A percentile compares a stretch with the other conserved stretches of the same genome.
phyloP scores from a whole-genome alignment of 352 stramenopile species.

The Phytophthora pistaciae region DNA sequence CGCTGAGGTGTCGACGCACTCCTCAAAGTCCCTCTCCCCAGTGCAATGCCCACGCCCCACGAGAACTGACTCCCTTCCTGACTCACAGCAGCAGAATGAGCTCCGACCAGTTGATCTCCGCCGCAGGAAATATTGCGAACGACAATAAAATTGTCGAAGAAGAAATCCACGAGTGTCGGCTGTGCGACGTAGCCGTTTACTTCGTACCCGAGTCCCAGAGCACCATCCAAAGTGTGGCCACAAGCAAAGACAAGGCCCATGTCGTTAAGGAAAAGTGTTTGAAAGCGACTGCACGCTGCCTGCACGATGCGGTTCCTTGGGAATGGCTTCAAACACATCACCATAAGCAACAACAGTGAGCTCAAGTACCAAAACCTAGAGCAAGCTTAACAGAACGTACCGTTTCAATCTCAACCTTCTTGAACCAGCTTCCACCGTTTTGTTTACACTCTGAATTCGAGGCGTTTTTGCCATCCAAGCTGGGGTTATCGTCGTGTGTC shows the following conservation, averaged over 20 bases:
- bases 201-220: constrained; percentile 48
- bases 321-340: constrained; percentile 41
- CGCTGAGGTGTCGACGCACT: constrained; percentile 50
- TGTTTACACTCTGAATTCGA: background rate
- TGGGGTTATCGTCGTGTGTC: constrained; percentile 13
- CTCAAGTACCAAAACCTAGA: background rate
- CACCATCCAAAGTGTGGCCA: constrained; percentile 59
- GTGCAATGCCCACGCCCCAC: constrained; percentile 73
- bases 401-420: constrained; percentile 40
- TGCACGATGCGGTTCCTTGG: constrained; percentile 70
- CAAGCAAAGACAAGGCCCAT: constrained; percentile 71
- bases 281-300: constrained; percentile 62
- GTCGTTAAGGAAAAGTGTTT: constrained; percentile 74
- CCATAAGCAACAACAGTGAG: background rate
- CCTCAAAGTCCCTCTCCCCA: constrained; percentile 50
- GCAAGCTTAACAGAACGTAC: constrained; percentile 27
- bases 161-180: constrained; percentile 59
- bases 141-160: constrained; percentile 56
- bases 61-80: constrained; percentile 71
- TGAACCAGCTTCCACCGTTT: constrained; percentile 13
- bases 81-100: constrained; percentile 76
- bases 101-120: constrained; percentile 60
- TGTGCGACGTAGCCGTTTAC: constrained; percentile 27
- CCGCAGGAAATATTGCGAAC: constrained; percentile 57
- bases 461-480: background rate